These are phyloP conservation scores for Colletotrichum tamarilloi DNA, from an alignment of 2,329 filamentous ascomycete species.

Conservation along the genomic window DNA sequence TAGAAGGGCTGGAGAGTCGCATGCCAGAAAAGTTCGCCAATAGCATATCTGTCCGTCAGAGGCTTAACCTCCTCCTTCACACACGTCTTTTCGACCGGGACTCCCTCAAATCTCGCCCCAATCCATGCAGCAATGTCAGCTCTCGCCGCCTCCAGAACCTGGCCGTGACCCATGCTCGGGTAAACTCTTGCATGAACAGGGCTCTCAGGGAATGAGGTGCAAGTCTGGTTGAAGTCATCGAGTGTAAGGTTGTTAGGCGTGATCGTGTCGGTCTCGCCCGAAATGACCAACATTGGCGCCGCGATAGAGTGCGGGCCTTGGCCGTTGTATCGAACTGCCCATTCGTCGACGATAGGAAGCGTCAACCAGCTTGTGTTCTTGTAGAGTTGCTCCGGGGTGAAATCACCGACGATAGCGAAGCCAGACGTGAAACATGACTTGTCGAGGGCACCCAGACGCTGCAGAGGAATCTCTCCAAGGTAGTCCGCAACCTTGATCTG, in stretches of 20 bases:
- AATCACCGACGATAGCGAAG: background rate
- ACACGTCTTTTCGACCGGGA: background rate
- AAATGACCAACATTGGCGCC: conserved; percentile 39
- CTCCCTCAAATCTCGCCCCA: conserved; percentile 14
- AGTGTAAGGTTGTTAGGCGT: conserved; percentile 24
- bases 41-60: conserved; percentile 4
- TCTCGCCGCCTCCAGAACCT: conserved; percentile 15
- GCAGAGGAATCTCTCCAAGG: conserved; percentile 16
- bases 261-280: conserved; percentile 36
- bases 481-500: conserved; percentile 35
- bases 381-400: conserved; percentile 14
- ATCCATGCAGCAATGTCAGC: conserved; percentile 21
- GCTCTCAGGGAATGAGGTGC: conserved; percentile 8
- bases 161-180: conserved; percentile 17
- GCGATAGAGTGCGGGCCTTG: conserved; percentile 37
- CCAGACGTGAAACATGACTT: conserved; percentile 33
- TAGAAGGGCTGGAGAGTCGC: background rate
- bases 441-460: conserved; percentile 1
- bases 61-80: conserved; percentile 13
- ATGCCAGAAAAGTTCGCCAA: conserved; percentile 4
- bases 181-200: conserved; percentile 10
- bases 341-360: conserved; percentile 16
- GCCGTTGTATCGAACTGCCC: conserved; percentile 34
- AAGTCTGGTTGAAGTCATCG: conserved; percentile 1
- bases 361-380: conserved; percentile 1